Evolutionary conservation across 805 yeast genomes (phyloP).

Genomic region (Kurtzmaniella fragi): DNA sequence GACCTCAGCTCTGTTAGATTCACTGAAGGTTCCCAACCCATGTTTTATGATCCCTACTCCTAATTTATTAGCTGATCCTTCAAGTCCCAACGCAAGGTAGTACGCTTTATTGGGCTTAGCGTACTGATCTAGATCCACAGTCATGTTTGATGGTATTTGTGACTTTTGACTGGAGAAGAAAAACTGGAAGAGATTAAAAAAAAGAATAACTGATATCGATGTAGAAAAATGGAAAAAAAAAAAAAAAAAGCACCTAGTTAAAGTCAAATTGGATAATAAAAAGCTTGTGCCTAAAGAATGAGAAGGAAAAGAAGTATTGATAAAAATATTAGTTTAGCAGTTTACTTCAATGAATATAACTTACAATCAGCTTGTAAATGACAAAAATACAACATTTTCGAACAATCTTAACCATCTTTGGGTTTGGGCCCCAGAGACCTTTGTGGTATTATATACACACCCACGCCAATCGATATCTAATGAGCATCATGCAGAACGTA

Average conservation of each 20-base stretch:
- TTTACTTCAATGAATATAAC: too few species aligned
- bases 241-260: background rate
- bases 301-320: too few species aligned
- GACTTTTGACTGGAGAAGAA: background rate
- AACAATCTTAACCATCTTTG: too few species aligned
- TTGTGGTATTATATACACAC: background rate
- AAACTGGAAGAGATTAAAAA: too few species aligned
- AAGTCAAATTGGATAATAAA: too few species aligned
- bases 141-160: slow-evolving; percentile 12
- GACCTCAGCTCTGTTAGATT: slow-evolving; percentile 62
- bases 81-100: slow-evolving; percentile 83
- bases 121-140: slow-evolving; percentile 44
- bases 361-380: too few species aligned
- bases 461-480: background rate
- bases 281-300: too few species aligned
- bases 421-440: too few species aligned
- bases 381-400: too few species aligned
- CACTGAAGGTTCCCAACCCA: slow-evolving; percentile 50
- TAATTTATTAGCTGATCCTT: slow-evolving; percentile 94
- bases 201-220: background rate
- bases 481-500: background rate
- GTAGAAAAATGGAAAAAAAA: background rate
- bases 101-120: slow-evolving; percentile 39
- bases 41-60: slow-evolving; percentile 93
- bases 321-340: too few species aligned